Evolutionary conservation across 495 filamentous ascomycete species (phyloP), one percentile per base, ranked within the genome.

Genomic region (Aspergillus mulundensis): DNA sequence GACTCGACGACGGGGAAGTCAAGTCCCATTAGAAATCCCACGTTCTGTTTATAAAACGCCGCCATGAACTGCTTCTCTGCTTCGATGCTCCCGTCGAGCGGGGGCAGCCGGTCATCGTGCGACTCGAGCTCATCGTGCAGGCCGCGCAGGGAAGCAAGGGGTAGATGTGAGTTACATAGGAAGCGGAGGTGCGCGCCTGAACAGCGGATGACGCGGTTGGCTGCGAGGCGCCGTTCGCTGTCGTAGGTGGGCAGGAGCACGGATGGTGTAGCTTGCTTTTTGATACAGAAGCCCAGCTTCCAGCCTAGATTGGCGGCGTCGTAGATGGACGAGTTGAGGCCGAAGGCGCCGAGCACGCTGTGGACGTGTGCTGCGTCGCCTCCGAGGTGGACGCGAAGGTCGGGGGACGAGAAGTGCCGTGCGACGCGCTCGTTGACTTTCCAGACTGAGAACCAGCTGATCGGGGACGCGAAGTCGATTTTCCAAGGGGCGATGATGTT

Each of bases 361-460:
- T 50, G 47, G 16, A 50, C 47, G 32, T 50, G 47, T 20, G 30
- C 47, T 21, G 47, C 47, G 34, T 50, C 47, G 20, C 47, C 47
- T 14, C 47, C 47, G 7, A 50, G 19, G 32, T 50, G 47, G 0
- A 50, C 47, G 15, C 47, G 47, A 3, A 50, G 32, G 21, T 50
- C 47, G 3, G 30, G 16, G 3, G 47, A 50, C 11, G 47, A 50
- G 19, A 50, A 50, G 32, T 28, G 47, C 2, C 47, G 28, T 3
- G 47, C 47, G 3, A 50, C 47, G 12, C 47, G 47, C 16, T 50
- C 47, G 19, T 50, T 50, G 30, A 50, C 47, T 50, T 50, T 50
- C 47, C 47, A 50, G 0, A 50, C 47, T 4, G 47, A 50, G 30
- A 50, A 50, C 47, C 47, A 50, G 18, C 47, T 50, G 30, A 50